These are phyloP conservation scores for Pseudovirgaria hyperparasitica DNA, from an alignment of 2,329 filamentous ascomycete species.

Conservation along the genomic window DNA sequence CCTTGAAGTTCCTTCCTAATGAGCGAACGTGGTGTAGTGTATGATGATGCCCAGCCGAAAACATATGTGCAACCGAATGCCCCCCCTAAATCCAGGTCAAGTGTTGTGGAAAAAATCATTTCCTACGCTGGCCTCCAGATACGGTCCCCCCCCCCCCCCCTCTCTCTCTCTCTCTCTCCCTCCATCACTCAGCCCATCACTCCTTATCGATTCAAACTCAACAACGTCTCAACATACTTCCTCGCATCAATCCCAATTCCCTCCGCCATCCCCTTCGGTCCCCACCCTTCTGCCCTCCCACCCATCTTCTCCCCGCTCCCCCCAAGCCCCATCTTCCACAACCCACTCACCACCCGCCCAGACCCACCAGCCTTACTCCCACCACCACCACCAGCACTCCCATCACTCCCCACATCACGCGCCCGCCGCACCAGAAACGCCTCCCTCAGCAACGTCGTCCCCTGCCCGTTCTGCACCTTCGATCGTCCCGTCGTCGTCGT, in stretches of 20 bases:
- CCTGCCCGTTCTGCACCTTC: too few relatives aligned
- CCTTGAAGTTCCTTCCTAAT: too few relatives aligned
- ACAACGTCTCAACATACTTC: conserved; percentile 59
- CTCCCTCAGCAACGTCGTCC: conserved; percentile 27
- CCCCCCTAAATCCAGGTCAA: too few relatives aligned
- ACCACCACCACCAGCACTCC: conserved; percentile 9
- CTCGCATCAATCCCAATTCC: conserved; percentile 68
- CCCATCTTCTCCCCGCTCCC: conserved; percentile 19
- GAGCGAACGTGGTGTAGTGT: too few relatives aligned
- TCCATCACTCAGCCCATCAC: too few relatives aligned
- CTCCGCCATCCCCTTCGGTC: conserved; percentile 49
- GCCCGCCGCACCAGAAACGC: conserved; percentile 31
- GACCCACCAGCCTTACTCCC: conserved; percentile 11
- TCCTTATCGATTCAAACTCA: conserved; percentile 43
- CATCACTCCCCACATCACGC: conserved; percentile 16
- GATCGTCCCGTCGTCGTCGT: too few relatives aligned
- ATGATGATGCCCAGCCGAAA: too few relatives aligned
- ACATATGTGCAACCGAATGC: too few relatives aligned
- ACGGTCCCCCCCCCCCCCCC: too few relatives aligned
- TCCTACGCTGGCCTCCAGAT: too few relatives aligned
- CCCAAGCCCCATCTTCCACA: conserved; percentile 18
- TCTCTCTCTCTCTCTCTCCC: too few relatives aligned
- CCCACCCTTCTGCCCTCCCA: conserved; percentile 35
- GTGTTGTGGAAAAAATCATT: too few relatives aligned
- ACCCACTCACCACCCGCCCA: conserved; percentile 11